Evolutionary conservation across 768 basidiomycete species (phyloP).

Genomic region (Tephrocybe sp.): DNA sequence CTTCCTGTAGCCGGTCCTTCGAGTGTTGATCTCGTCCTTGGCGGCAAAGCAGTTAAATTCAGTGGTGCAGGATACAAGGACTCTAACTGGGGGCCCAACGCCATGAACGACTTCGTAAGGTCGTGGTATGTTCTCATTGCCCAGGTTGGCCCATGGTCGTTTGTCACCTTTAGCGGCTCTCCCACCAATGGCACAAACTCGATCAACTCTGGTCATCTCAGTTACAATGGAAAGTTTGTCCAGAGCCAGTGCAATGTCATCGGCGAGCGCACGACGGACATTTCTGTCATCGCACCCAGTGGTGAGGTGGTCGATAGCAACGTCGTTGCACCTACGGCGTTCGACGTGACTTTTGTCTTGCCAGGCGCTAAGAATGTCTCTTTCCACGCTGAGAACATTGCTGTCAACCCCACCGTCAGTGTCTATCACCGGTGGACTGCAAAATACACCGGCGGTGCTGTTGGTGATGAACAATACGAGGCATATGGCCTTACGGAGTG

Average conservation of each 20-base stretch:
- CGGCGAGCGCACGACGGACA: conserved; percentile 15
- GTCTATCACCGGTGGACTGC: conserved; percentile 17
- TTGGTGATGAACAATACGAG: conserved; percentile 7
- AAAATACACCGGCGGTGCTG: conserved; percentile 12
- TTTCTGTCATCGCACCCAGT: conserved; percentile 11
- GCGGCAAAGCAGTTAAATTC: conserved; percentile 12
- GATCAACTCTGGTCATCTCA: conserved; percentile 16
- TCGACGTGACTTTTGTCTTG: conserved; percentile 13
- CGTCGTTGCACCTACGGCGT: conserved; percentile 13
- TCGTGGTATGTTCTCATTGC: conserved; percentile 19
- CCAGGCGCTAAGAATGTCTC: conserved; percentile 7
- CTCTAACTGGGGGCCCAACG: conserved; percentile 16
- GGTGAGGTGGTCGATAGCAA: conserved; percentile 9
- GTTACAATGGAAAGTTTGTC: conserved; percentile 13
- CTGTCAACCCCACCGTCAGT: conserved; percentile 13
- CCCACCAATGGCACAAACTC: conserved; percentile 13
- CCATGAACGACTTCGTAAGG: conserved; percentile 16
- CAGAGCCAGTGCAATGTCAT: conserved; percentile 17
- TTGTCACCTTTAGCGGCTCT: conserved; percentile 15
- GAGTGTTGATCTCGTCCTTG: conserved; percentile 9
- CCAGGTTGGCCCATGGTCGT: conserved; percentile 17
- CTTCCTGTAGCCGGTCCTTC: conserved; percentile 8
- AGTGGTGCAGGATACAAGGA: conserved; percentile 16
- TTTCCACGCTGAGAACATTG: conserved; percentile 16
- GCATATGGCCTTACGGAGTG: conserved; percentile 15